These are phyloP conservation scores for Antitrichia curtipendula DNA, from an alignment of 225 moss, liverwort and hornwort species.

Conservation along the genomic window DNA sequence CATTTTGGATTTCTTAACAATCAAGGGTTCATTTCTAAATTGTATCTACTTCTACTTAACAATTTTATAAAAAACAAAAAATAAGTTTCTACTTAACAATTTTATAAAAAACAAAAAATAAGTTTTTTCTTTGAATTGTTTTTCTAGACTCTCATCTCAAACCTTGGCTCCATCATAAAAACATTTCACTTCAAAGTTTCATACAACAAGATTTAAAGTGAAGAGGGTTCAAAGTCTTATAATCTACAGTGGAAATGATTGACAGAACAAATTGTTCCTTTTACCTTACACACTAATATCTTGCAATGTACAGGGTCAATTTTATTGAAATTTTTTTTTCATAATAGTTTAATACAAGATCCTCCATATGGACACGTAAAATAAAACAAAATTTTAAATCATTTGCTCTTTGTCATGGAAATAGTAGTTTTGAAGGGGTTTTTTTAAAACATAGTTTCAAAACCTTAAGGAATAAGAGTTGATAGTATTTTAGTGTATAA, in stretches of 20 bases:
- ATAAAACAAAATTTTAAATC: not conserved
- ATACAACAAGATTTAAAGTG: not conserved
- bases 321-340: not conserved
- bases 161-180: rapidly evolving
- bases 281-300: not conserved
- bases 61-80: not conserved
- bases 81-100: not conserved
- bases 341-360: not conserved
- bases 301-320: not conserved
- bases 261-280: not conserved
- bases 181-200: not conserved
- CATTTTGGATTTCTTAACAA: no score
- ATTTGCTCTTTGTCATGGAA: not conserved
- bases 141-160: no score
- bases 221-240: not conserved
- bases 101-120: not conserved
- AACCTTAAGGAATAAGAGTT: no score
- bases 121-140: not conserved
- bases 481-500: no score
- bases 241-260: not conserved
- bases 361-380: not conserved
- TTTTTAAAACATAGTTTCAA: no score
- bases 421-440: no score
- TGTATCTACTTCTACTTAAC: not conserved
- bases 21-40: not conserved